A percentile compares a stretch with the other conserved stretches of the same genome.
phyloP scores from a whole-genome alignment of 2,329 filamentous ascomycete species.

The Xylaria sp. region DNA sequence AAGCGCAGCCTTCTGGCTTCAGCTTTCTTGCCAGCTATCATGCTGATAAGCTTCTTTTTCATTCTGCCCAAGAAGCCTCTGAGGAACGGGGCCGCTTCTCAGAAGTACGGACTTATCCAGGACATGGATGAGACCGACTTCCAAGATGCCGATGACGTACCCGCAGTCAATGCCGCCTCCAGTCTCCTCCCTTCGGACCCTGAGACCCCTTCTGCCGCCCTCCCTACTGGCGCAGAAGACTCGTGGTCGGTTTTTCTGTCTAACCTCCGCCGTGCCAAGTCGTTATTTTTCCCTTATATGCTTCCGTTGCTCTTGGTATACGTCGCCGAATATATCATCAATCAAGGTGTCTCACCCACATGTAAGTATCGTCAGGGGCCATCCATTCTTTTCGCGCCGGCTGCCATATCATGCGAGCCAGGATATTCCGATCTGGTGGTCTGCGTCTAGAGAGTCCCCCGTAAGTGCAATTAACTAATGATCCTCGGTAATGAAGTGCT shows the following conservation, averaged over 20 bases:
- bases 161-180: constrained; percentile 40
- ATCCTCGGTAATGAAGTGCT: constrained; percentile 45
- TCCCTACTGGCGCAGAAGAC: constrained; percentile 32
- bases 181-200: constrained; percentile 45
- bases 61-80: constrained; percentile 68
- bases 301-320: constrained; percentile 87
- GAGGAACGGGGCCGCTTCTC: constrained; percentile 38
- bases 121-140: constrained; percentile 40
- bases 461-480: constrained; percentile 1
- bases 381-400: background rate
- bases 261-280: constrained; percentile 61
- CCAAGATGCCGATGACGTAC: constrained; percentile 34
- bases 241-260: constrained; percentile 34
- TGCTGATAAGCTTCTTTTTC: constrained; percentile 81
- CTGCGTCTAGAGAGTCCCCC: background rate
- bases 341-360: constrained; percentile 87
- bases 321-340: constrained; percentile 94
- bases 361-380: constrained; percentile 20
- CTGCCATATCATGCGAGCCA: background rate
- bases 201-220: constrained; percentile 37
- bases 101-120: constrained; percentile 51
- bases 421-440: background rate
- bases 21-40: constrained; percentile 71
- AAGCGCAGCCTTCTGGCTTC: constrained; percentile 69
- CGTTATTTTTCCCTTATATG: constrained; percentile 77